Conservation (phyloP, 2,329 filamentous ascomycete genomes). For the Exophiala viscosa region DNA sequence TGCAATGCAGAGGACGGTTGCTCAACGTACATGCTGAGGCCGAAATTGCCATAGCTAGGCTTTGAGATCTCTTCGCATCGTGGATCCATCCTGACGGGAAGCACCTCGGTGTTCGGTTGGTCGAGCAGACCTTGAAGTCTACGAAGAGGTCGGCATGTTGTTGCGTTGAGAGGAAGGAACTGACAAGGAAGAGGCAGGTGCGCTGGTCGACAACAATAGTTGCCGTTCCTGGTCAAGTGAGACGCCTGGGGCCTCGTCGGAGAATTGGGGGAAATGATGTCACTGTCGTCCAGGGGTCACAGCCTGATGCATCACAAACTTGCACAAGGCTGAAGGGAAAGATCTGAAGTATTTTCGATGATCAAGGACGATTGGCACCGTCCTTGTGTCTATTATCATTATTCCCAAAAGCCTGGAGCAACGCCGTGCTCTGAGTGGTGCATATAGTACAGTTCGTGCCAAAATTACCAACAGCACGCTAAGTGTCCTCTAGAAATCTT, state of each 20-base stretch:
- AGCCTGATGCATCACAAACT: constrained; percentile 27
- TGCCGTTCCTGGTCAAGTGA: not conserved
- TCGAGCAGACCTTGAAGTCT: too few relatives aligned
- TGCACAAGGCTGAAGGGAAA: constrained; percentile 31
- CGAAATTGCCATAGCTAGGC: constrained; percentile 28
- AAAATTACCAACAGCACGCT: not conserved
- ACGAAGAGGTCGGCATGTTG: too few relatives aligned
- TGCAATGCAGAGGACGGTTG: not conserved
- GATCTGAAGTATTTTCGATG: too few relatives aligned
- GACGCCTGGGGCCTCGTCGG: not conserved
- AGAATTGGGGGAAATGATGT: too few relatives aligned
- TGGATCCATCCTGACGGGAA: constrained; percentile 8
- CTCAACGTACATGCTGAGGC: constrained; percentile 21
- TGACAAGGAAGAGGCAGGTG: not conserved
- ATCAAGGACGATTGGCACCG: too few relatives aligned
- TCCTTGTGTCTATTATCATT: too few relatives aligned
- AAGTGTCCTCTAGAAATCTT: constrained; percentile 12
- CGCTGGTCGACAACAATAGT: not conserved
- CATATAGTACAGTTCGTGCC: not conserved
- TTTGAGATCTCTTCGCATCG: constrained; percentile 24
- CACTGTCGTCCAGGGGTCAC: too few relatives aligned
- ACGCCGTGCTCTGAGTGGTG: too few relatives aligned
- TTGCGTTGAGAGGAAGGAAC: not conserved
- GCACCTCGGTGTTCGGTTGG: not conserved
- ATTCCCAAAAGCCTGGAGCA: too few relatives aligned